phyloP scores from a whole-genome alignment of 495 filamentous ascomycete genomes.

The Aspergillus hancockii region DNA sequence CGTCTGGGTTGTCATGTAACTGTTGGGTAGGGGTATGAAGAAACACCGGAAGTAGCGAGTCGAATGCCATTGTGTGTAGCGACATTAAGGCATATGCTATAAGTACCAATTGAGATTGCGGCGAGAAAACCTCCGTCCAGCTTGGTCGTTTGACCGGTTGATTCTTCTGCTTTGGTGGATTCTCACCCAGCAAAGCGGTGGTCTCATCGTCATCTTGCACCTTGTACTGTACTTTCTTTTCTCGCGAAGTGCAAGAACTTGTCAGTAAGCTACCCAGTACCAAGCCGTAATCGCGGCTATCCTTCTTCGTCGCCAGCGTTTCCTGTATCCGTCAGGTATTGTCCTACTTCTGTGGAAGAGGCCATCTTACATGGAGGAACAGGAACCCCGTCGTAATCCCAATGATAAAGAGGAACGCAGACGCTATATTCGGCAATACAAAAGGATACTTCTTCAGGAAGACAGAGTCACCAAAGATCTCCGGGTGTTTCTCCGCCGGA shows the following conservation, averaged over 20 bases:
- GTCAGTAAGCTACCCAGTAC: slow-evolving; percentile 57
- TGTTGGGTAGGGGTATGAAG: slow-evolving; percentile 68
- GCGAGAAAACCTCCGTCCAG: slow-evolving; percentile 68
- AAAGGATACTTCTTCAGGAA: slow-evolving; percentile 79
- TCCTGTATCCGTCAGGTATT: slow-evolving; percentile 49
- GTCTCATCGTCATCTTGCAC: slow-evolving; percentile 43
- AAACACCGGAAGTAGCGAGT: slow-evolving; percentile 80
- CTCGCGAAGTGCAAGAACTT: slow-evolving; percentile 27
- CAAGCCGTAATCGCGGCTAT: slow-evolving; percentile 68
- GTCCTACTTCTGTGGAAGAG: neutral
- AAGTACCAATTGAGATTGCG: slow-evolving; percentile 75
- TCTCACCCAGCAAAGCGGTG: slow-evolving; percentile 32
- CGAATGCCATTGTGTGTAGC: slow-evolving; percentile 74
- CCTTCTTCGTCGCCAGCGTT: slow-evolving; percentile 66
- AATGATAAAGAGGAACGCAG: slow-evolving; percentile 67
- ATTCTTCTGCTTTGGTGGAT: slow-evolving; percentile 13
- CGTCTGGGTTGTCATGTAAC: slow-evolving; percentile 55
- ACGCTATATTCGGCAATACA: slow-evolving; percentile 77
- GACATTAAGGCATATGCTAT: slow-evolving; percentile 74
- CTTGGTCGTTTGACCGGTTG: slow-evolving; percentile 40
- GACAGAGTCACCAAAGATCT: slow-evolving; percentile 61
- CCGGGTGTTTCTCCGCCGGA: slow-evolving; percentile 68
- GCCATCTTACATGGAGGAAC: slow-evolving; percentile 57
- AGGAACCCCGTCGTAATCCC: slow-evolving; percentile 70
- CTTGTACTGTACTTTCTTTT: slow-evolving; percentile 19